Evolutionary conservation across 176 grass and related monocot genomes (phyloP).

Genomic region (Eleusine indica): DNA sequence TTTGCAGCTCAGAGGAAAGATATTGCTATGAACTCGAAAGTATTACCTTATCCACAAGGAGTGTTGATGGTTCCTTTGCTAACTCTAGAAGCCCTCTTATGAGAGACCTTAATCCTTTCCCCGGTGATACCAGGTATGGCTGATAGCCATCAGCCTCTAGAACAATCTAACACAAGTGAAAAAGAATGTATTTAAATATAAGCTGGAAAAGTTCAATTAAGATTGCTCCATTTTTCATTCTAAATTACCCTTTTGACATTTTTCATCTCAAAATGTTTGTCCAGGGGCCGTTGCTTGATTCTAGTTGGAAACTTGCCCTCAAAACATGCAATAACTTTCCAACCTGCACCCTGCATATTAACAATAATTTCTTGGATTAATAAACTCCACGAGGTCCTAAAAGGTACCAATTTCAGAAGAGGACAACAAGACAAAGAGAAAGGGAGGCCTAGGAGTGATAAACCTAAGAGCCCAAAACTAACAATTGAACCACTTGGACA

Average conservation of each 20-base stretch:
- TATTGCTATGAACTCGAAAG: too few relatives aligned
- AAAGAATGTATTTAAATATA: too few relatives aligned
- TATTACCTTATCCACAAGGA: slow-evolving; percentile 86
- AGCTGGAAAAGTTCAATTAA: too few relatives aligned
- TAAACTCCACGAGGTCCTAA: too few relatives aligned
- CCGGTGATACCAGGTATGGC: slow-evolving; percentile 91
- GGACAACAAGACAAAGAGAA: too few relatives aligned
- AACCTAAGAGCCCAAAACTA: too few relatives aligned
- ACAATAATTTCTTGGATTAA: too few relatives aligned
- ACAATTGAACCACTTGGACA: too few relatives aligned
- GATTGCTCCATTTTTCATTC: too few relatives aligned
- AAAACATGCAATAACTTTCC: slow-evolving; percentile 93
- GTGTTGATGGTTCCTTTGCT: slow-evolving; percentile 86
- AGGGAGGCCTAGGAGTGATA: too few relatives aligned
- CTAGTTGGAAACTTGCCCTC: slow-evolving; percentile 89
- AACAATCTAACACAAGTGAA: slow-evolving; percentile 59
- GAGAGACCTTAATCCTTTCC: slow-evolving; percentile 88
- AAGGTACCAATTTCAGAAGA: too few relatives aligned
- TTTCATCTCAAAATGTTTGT: slow-evolving; percentile 84
- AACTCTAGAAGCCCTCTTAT: slow-evolving; percentile 92
- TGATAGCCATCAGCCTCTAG: slow-evolving; percentile 94
- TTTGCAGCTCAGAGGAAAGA: too few relatives aligned
- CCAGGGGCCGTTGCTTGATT: slow-evolving; percentile 87
- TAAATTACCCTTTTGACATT: slow-evolving; percentile 87
- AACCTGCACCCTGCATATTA: slow-evolving; percentile 63